A percentile compares a stretch with the other conserved stretches of the same genome.
phyloP scores from a whole-genome alignment of 1,139 yeast species.

The Blastobotrys indianensis region DNA sequence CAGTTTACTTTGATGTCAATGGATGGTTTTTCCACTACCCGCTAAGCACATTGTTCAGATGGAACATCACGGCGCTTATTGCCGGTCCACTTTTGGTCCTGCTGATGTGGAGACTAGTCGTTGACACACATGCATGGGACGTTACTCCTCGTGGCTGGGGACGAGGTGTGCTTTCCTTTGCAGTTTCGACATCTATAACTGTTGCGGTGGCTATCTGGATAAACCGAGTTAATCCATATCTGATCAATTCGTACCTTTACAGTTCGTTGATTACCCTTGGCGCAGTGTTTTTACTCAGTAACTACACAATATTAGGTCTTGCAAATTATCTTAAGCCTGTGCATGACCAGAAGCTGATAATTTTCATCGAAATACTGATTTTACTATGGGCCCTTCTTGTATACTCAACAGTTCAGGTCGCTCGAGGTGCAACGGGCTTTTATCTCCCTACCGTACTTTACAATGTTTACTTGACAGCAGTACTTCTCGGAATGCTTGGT shows the following conservation, averaged over 20 bases:
- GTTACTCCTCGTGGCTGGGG: slow-evolving; percentile 38
- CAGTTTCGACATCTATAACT: slow-evolving; percentile 39
- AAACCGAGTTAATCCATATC: slow-evolving; percentile 44
- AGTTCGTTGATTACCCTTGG: slow-evolving; percentile 45
- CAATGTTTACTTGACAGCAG: slow-evolving; percentile 45
- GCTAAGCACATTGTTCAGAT: slow-evolving; percentile 40
- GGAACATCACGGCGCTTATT: slow-evolving; percentile 48
- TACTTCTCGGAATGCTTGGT: slow-evolving; percentile 51
- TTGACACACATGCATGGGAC: slow-evolving; percentile 47
- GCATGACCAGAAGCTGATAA: slow-evolving; percentile 67
- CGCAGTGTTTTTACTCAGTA: slow-evolving; percentile 45
- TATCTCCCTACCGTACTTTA: slow-evolving; percentile 50
- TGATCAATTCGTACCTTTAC: slow-evolving; percentile 52
- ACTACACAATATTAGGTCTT: slow-evolving; percentile 51
- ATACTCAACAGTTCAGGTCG: slow-evolving; percentile 43
- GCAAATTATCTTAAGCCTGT: slow-evolving; percentile 50
- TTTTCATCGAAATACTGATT: slow-evolving; percentile 52
- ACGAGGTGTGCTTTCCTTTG: slow-evolving; percentile 54
- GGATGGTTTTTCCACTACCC: slow-evolving; percentile 49
- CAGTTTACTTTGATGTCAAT: slow-evolving; percentile 62
- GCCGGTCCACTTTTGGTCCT: slow-evolving; percentile 51
- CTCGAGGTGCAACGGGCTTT: slow-evolving; percentile 49
- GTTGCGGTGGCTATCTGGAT: slow-evolving; percentile 37
- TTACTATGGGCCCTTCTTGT: slow-evolving; percentile 53
- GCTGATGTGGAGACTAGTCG: slow-evolving; percentile 44